Evolutionary conservation across 371 early-diverging fungal genomes (phyloP), one percentile per base, ranked within the genome.

Genomic region (Blyttiomyces sp.): DNA sequence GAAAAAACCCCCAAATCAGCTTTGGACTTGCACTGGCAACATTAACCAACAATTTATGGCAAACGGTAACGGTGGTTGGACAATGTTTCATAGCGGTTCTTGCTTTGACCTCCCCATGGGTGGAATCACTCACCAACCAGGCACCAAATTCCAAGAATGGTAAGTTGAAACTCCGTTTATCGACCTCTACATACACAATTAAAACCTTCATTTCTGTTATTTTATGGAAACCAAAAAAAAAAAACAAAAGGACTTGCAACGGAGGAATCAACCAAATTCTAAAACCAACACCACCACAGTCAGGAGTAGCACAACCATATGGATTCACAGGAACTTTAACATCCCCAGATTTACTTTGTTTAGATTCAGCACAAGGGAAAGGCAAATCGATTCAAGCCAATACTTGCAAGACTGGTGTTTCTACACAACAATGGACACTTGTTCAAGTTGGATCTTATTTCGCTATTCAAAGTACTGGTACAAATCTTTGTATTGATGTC

Each of bases 21-120:
- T 55, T 21, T 55, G 55, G 55, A 36, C n/a, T 23, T 55, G 55
- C 28, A 55, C 48, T 27, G 57, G 57, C 3, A 42, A 39, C 11
- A 24, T 27, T 21, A 57, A 57, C 48, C 48, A 57, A 32, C 7
- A 21, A 4, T 57, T 57, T 26, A 48, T 57, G 24, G 33, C 44
- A 27, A 57, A 57, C 33, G 6, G 16, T 3, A 9, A 46, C 4
- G 3, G n/a, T 16, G 19, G 11, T 3, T 57, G 57, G 57, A 57
- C 48, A 11, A 21, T 49, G 7, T n/a, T 30, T 16, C 57, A 57
- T 35, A 57, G 57, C 33, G 57, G 57, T 13, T 19, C 34, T 6
- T 57, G 57, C 48, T 3, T 28, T 36, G 57, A 57, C 17, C 48
- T 57, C n/a, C n/a, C n/a, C n/a, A n/a, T n/a, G 28, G 32, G 27